Percentiles rank a stretch among this genome's conserved stretches.
These are phyloP conservation scores for Saccharomyces hybrid DNA, from an alignment of 1,139 yeast species.

Conservation along the genomic window DNA sequence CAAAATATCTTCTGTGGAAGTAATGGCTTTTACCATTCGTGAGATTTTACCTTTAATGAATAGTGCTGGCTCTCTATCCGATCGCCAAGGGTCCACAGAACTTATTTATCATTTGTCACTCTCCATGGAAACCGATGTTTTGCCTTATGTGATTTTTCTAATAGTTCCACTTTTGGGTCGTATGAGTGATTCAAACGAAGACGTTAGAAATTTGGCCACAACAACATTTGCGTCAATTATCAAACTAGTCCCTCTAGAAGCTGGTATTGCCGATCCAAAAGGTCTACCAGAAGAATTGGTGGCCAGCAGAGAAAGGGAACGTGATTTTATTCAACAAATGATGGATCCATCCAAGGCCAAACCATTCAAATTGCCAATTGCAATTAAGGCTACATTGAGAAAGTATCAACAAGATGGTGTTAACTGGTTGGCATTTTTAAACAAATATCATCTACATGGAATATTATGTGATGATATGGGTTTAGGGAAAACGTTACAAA, in stretches of 20 bases:
- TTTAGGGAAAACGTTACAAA: conserved; percentile 91
- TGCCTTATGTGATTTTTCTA: conserved; percentile 91
- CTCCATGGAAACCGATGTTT: conserved; percentile 79
- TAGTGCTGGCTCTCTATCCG: conserved; percentile 66
- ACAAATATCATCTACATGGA: conserved; percentile 73
- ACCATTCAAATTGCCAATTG: conserved; percentile 80
- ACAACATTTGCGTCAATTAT: conserved; percentile 95
- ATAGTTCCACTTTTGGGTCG: conserved; percentile 95
- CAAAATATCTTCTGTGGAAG: conserved; percentile 60
- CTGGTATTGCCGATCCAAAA: conserved; percentile 93
- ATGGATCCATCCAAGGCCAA: conserved; percentile 94
- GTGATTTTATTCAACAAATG: conserved; percentile 95
- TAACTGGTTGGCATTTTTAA: conserved; percentile 82
- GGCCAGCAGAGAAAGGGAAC: conserved; percentile 84
- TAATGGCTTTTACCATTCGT: conserved; percentile 75
- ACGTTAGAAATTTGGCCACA: conserved; percentile 84
- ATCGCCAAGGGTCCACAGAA: conserved; percentile 92
- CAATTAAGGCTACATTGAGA: conserved; percentile 86
- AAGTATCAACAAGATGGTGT: conserved; percentile 95
- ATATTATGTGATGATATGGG: conserved; percentile 98
- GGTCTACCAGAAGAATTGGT: conserved; percentile 82
- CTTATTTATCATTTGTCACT: conserved; percentile 76
- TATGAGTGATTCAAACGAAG: conserved; percentile 92
- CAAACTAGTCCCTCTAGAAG: conserved; percentile 91
- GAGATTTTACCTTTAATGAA: conserved; percentile 71